Base-by-base conservation (phyloP, 1,284 basidiomycete genomes). In the Anthracocystis setariae region DNA sequence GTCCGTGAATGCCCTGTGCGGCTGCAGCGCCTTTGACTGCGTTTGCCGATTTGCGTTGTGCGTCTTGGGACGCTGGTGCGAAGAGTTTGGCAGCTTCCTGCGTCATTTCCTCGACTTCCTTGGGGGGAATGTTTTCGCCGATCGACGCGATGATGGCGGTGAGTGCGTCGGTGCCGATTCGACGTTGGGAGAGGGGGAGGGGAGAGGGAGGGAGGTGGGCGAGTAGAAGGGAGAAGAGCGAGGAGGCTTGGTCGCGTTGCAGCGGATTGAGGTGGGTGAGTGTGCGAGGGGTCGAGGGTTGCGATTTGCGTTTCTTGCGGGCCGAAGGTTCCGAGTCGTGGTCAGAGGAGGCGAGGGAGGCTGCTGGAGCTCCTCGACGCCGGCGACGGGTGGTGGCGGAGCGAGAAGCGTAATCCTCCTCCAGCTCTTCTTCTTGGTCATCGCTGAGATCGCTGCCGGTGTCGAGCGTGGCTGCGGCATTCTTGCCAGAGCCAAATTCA, bases 91-190 rank as follows among this genome's bases (percentile, higher is more conserved):
- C 32, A 1, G 43, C 74, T 20, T 71, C 67, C 17, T 62, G 38
- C 21, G 74, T 29, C 74, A 76, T 76, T 23, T 76, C 74, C 27
- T 67, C 56, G 18, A 74, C 35, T 29, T 75, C 73, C 27, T 63
- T 73, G 13, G 53, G 46, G 2, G 65, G 51, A 3, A 73, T 37
- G 24, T 70, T 75, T 20, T 75, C 70, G 18, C 61, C 62, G 8
- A 73, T 29, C 1, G 27, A 17, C 0, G 18, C 15, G 15, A 65
- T 25, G 46, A 73, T 61, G 3, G 32, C 25, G 3, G 45, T 25
- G 9, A 75, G 38, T 4, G 62, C 57, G 0, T 37, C n/a, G 8
- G 39, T 27, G 7, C 65, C 62, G 13, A 68, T 42, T 0, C 61
- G 48, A 10, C 65, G 60, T 40, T 68, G 65, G 2, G 53, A 7